Conservation (phyloP, 176 grass and related monocot genomes). For the Puya raimondii region DNA sequence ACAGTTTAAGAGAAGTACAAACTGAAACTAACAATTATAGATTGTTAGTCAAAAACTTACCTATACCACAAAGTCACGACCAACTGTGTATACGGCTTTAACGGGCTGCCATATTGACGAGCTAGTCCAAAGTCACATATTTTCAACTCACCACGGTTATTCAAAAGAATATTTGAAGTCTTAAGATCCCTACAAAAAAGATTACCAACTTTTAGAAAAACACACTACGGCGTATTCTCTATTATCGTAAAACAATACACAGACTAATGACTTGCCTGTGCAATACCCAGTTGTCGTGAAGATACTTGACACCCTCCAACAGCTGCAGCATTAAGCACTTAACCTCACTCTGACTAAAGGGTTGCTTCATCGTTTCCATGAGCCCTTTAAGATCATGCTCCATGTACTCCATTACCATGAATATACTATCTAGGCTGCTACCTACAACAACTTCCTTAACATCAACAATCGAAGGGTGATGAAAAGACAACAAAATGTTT, state of each 20-base stretch:
- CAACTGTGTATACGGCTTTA: conserved; percentile 87
- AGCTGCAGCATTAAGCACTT: conserved; percentile 98
- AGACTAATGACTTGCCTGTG: conserved; percentile 56
- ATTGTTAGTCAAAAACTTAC: conserved; percentile 26
- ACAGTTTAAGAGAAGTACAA: background rate
- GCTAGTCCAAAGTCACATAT: conserved; percentile 96
- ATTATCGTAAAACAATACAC: conserved; percentile 5
- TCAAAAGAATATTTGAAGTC: conserved; percentile 91
- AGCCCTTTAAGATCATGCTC: conserved; percentile 90
- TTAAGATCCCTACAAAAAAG: conserved; percentile 61
- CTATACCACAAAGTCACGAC: conserved; percentile 98
- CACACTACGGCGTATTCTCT: background rate
- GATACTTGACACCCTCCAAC: conserved; percentile 76
- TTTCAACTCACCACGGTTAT: conserved; percentile 88
- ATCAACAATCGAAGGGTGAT: conserved; percentile 85
- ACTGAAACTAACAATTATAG: background rate
- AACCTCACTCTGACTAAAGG: conserved; percentile 83
- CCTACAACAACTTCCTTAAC: conserved; percentile 93
- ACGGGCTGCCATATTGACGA: conserved; percentile 80
- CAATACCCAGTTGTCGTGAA: conserved; percentile 95
- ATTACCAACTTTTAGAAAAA: conserved; percentile 18
- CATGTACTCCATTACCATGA: conserved; percentile 99
- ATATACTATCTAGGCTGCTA: conserved; percentile 53
- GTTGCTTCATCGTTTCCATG: conserved; percentile 91
- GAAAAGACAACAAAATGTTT: conserved; percentile 84